Evolutionary conservation across 441 rosid species (phyloP).

Genomic region (Capsella rubella): DNA sequence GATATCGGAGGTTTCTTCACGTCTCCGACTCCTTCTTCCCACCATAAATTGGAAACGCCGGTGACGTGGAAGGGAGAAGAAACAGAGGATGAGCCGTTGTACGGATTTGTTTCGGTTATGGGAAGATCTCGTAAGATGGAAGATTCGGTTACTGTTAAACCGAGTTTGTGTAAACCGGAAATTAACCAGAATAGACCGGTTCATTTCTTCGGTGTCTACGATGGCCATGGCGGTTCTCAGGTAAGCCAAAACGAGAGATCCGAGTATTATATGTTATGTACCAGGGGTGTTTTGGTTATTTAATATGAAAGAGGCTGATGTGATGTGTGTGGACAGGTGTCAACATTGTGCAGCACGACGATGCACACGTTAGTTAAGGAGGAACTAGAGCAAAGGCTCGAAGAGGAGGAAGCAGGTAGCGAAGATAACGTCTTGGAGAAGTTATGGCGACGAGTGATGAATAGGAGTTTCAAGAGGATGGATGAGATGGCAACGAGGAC

Average conservation of each 20-base stretch:
- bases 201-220: slow-evolving; percentile 56
- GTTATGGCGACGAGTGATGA: slow-evolving; percentile 62
- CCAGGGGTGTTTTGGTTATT: slow-evolving; percentile 27
- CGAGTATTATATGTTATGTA: background rate
- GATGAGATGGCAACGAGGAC: slow-evolving; percentile 60
- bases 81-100: slow-evolving; percentile 46
- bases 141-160: slow-evolving; percentile 58
- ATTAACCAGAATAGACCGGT: slow-evolving; percentile 54
- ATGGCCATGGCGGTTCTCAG: slow-evolving; percentile 51
- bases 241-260: background rate
- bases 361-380: slow-evolving; percentile 72
- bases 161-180: slow-evolving; percentile 59
- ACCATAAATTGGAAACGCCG: background rate
- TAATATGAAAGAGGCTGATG: background rate
- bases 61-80: slow-evolving; percentile 13
- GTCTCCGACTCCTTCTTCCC: background rate
- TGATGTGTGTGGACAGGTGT: slow-evolving; percentile 58
- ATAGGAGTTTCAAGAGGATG: slow-evolving; percentile 59
- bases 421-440: slow-evolving; percentile 39
- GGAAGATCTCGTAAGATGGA: slow-evolving; percentile 86
- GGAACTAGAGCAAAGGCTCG: slow-evolving; percentile 53
- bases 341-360: slow-evolving; percentile 65
- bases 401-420: slow-evolving; percentile 12
- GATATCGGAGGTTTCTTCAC: slow-evolving; percentile 17
- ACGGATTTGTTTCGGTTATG: slow-evolving; percentile 65